phyloP scores from a whole-genome alignment of 2,329 filamentous ascomycete species.

The Fusarium incarnatum region DNA sequence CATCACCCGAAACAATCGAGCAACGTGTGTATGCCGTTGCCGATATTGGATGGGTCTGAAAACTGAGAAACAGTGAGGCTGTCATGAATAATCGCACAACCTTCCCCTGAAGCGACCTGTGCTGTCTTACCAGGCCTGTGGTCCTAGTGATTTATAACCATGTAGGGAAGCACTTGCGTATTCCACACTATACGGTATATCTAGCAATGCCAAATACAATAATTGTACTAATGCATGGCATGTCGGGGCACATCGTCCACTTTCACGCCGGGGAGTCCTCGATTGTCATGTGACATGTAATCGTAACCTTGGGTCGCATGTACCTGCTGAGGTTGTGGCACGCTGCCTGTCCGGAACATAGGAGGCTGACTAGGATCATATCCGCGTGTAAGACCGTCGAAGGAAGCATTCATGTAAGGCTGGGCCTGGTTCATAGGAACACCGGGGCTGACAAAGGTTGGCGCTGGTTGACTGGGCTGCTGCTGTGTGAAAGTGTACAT shows the following conservation, averaged over 20 bases:
- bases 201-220: constrained; percentile 3
- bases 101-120: constrained; percentile 43
- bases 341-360: constrained; percentile 51
- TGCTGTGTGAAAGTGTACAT: constrained; percentile 62
- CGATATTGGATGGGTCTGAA: constrained; percentile 12
- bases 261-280: constrained; percentile 48
- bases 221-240: constrained; percentile 43
- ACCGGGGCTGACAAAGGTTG: constrained; percentile 48
- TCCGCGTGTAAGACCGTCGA: constrained; percentile 51
- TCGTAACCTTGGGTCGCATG: constrained; percentile 51
- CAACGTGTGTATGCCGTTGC: constrained; percentile 12
- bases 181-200: constrained; percentile 7
- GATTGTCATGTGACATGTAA: constrained; percentile 51
- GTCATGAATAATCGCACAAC: constrained; percentile 13
- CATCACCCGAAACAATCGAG: constrained; percentile 23
- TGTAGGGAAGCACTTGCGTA: constrained; percentile 17
- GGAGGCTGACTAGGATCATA: constrained; percentile 49
- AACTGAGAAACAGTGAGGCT: constrained; percentile 22
- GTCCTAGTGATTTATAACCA: constrained; percentile 40
- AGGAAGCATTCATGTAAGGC: constrained; percentile 51
- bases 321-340: constrained; percentile 47
- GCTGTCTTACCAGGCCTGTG: constrained; percentile 47
- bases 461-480: constrained; percentile 48
- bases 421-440: constrained; percentile 51
- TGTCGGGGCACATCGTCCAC: constrained; percentile 48